phyloP scores from a whole-genome alignment of 1,139 yeast genomes.

The Arxiozyma slooffiae region DNA sequence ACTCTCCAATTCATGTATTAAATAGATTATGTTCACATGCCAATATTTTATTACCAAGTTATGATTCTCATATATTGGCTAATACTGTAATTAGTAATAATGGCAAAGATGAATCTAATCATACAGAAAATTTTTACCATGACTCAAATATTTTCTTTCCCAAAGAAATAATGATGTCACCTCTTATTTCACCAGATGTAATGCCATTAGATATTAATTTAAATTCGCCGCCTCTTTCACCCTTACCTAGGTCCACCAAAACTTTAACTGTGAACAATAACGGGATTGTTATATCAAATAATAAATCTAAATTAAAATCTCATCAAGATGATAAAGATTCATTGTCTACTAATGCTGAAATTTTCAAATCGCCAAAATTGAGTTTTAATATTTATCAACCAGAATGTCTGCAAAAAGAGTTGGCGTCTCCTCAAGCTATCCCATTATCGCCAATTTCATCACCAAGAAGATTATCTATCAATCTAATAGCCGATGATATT shows the following conservation, averaged over 20 bases:
- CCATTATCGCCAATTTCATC: constrained; percentile 41
- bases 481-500: constrained; percentile 1
- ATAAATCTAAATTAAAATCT: not conserved
- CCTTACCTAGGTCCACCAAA: constrained; percentile 7
- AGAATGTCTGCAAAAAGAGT: constrained; percentile 34
- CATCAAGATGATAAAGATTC: not conserved
- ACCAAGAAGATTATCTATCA: constrained; percentile 16
- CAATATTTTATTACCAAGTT: constrained; percentile 47
- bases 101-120: not conserved
- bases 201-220: constrained; percentile 35
- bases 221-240: constrained; percentile 9
- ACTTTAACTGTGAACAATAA: constrained; percentile 5
- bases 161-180: constrained; percentile 32
- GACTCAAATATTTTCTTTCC: constrained; percentile 36
- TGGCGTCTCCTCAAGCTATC: constrained; percentile 51
- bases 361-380: constrained; percentile 25
- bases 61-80: constrained; percentile 21
- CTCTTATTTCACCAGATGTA: constrained; percentile 49
- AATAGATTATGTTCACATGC: constrained; percentile 62
- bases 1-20: constrained; percentile 75
- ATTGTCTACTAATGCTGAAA: not conserved
- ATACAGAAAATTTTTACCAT: constrained; percentile 20
- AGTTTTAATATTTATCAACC: constrained; percentile 55
- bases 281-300: constrained; percentile 4
- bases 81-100: not conserved